These are phyloP conservation scores for Cyberlindnera xylosilytica DNA, from an alignment of 805 yeast species.

Conservation along the genomic window DNA sequence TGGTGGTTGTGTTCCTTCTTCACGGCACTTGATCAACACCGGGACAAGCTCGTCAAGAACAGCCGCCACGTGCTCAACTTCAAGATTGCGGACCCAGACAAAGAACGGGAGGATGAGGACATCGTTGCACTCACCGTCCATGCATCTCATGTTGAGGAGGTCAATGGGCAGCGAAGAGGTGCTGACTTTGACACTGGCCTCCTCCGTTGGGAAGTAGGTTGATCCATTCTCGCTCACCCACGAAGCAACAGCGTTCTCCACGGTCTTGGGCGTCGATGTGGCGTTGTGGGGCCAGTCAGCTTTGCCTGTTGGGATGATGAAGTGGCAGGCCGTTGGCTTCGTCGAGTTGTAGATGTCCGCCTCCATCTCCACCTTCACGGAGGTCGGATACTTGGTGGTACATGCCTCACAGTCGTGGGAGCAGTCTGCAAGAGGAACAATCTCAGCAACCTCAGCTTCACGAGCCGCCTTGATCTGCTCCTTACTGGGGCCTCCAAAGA, in stretches of 20 bases:
- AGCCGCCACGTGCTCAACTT: slow-evolving; percentile 37
- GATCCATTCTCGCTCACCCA: slow-evolving; percentile 29
- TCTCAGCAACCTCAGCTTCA: slow-evolving; percentile 31
- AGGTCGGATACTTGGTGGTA: slow-evolving; percentile 47
- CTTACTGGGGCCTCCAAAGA: too few species aligned
- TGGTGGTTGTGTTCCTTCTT: slow-evolving; percentile 18
- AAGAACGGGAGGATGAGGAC: slow-evolving; percentile 71
- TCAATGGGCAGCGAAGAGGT: slow-evolving; percentile 54
- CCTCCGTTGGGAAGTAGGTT: slow-evolving; percentile 22
- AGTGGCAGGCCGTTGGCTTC: slow-evolving; percentile 63
- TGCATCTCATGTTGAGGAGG: slow-evolving; percentile 40
- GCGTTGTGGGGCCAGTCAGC: slow-evolving; percentile 85
- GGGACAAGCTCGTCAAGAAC: slow-evolving; percentile 47
- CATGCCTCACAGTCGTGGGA: slow-evolving; percentile 56
- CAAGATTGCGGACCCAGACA: slow-evolving; percentile 58
- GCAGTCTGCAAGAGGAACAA: slow-evolving; percentile 47
- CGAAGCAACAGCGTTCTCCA: slow-evolving; percentile 42
- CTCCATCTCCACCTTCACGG: slow-evolving; percentile 37
- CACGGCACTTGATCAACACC: slow-evolving; percentile 31
- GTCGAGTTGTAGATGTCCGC: slow-evolving; percentile 59
- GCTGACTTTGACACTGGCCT: slow-evolving; percentile 41
- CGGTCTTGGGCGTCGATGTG: slow-evolving; percentile 41
- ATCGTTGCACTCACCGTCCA: slow-evolving; percentile 48
- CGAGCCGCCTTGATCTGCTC: slow-evolving; percentile 13
- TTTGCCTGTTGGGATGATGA: slow-evolving; percentile 80